Evolutionary conservation across 441 rosid genomes (phyloP), one percentile per base, ranked within the genome.

Genomic region (Sinapis alba): DNA sequence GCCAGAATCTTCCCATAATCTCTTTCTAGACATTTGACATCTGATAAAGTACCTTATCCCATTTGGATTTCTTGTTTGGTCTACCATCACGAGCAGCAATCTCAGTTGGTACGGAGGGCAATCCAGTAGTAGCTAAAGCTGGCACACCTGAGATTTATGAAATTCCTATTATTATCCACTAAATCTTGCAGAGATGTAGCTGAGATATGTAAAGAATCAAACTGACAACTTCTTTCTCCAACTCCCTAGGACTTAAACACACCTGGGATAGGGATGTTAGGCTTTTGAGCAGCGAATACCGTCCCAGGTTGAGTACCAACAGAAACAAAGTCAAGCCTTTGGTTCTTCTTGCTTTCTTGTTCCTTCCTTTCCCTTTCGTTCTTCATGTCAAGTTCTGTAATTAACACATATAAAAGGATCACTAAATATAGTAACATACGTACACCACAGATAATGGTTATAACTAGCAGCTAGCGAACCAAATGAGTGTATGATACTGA

Each of bases 11-110:
- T 28, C 20, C 2, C 2, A 23, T 8, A 12, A 71, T 45, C 69
- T 58, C 54, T 71, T 19, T 34, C 23, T 34, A 72, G 38, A 62
- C 64, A 51, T 23, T 4, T 10, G 18, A 28, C n/a, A 73, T 30
- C 63, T 12, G 62, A 28, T 65, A 56, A 15, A 19, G 53, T 78
- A 95, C 98, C 98, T 91, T 93, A 78, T 91, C 99, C 99, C 99
- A 96, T 80, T 96, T 91, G 41, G 99, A 93, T 78, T 89, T 96
- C 86, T 93, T 93, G 85, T 87, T 93, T 27, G 85, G 94, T 80
- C 97, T 86, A 72, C 88, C 89, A 60, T 93, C 97, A 43, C 94
- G 88, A 36, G 79, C 62, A 82, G 72, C 71, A 16, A 79, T 79
- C 30, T 83, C 79, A 18, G 84, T 43, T 68, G 86, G 81, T 69